These are phyloP conservation scores for Ustilago nuda DNA, from an alignment of 1,284 basidiomycete genomes.

Conservation along the genomic window DNA sequence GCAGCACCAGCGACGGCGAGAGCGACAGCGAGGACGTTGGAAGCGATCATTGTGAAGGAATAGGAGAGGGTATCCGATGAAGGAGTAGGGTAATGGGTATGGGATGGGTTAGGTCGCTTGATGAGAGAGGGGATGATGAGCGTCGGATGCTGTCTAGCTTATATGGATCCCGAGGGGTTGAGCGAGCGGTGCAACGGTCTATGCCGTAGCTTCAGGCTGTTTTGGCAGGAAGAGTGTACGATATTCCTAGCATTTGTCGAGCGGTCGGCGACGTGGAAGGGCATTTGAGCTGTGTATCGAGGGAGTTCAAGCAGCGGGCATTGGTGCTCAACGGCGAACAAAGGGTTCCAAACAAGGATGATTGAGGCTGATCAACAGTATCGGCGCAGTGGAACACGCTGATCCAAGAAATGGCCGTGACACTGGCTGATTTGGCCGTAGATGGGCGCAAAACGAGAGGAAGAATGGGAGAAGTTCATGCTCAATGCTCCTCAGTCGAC, in stretches of 20 bases:
- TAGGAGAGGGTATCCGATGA: slow-evolving; percentile 1
- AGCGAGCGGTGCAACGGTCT: slow-evolving; percentile 2
- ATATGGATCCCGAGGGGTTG: slow-evolving; percentile 25
- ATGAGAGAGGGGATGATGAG: slow-evolving; percentile 1
- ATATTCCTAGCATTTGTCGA: slow-evolving; percentile 43
- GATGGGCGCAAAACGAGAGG: slow-evolving; percentile 22
- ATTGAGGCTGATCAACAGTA: slow-evolving; percentile 42
- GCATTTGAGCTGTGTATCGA: not conserved
- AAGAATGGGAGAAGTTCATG: not conserved
- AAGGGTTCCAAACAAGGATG: slow-evolving; percentile 19
- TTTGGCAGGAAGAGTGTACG: slow-evolving; percentile 1
- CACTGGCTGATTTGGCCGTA: slow-evolving; percentile 35
- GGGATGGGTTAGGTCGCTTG: slow-evolving; percentile 7
- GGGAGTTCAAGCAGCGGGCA: not conserved
- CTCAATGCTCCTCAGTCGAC: slow-evolving; percentile 5
- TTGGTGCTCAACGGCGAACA: slow-evolving; percentile 33
- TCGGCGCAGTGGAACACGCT: slow-evolving; percentile 22
- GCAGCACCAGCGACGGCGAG: slow-evolving; percentile 54
- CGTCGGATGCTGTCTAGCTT: slow-evolving; percentile 13
- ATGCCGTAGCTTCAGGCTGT: slow-evolving; percentile 22
- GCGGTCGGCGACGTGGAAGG: slow-evolving; percentile 14
- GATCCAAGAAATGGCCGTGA: slow-evolving; percentile 45
- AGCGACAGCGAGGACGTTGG: slow-evolving; percentile 52
- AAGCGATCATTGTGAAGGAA: slow-evolving; percentile 55
- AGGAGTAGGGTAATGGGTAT: not conserved